Percentiles rank a stretch among this genome's conserved stretches.
Evolutionary conservation across 495 filamentous ascomycete genomes (phyloP).

Genomic region (Niebla homalea): DNA sequence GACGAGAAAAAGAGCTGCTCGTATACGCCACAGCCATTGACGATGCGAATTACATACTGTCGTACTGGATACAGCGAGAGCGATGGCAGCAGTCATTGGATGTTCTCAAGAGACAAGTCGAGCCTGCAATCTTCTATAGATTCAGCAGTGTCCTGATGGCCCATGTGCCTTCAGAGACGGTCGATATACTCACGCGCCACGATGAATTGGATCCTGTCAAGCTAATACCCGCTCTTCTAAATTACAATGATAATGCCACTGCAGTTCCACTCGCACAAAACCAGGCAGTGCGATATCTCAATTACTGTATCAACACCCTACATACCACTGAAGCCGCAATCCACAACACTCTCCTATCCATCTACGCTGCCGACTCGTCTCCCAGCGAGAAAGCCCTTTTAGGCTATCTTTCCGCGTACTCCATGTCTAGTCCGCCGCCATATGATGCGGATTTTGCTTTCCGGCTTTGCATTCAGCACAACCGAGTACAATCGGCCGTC

Average conservation of each 20-base stretch:
- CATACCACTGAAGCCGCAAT: slow-evolving; percentile 76
- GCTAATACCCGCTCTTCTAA: slow-evolving; percentile 82
- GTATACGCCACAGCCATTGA: slow-evolving; percentile 77
- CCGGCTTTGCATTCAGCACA: slow-evolving; percentile 83
- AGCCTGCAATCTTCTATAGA: slow-evolving; percentile 86
- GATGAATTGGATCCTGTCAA: slow-evolving; percentile 72
- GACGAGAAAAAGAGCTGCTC: slow-evolving; percentile 80
- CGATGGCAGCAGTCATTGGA: slow-evolving; percentile 81
- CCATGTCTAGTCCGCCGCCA: slow-evolving; percentile 50
- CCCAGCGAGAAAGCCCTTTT: slow-evolving; percentile 73
- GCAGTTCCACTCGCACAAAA: slow-evolving; percentile 48
- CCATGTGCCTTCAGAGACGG: slow-evolving; percentile 65
- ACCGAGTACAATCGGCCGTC: slow-evolving; percentile 81
- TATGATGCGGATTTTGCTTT: slow-evolving; percentile 98
- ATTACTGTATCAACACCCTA: slow-evolving; percentile 82
- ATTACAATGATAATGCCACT: slow-evolving; percentile 67
- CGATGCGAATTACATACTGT: slow-evolving; percentile 87
- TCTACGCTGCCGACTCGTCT: slow-evolving; percentile 78
- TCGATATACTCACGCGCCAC: slow-evolving; percentile 91
- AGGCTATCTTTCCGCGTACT: slow-evolving; percentile 68
- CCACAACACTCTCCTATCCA: slow-evolving; percentile 92
- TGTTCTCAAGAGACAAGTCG: slow-evolving; percentile 80
- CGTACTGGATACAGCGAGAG: slow-evolving; percentile 95
- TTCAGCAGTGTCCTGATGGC: slow-evolving; percentile 95
- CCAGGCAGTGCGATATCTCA: slow-evolving; percentile 87